Conservation (phyloP, 2,329 filamentous ascomycete genomes). For the Ophiocordyceps australis region DNA sequence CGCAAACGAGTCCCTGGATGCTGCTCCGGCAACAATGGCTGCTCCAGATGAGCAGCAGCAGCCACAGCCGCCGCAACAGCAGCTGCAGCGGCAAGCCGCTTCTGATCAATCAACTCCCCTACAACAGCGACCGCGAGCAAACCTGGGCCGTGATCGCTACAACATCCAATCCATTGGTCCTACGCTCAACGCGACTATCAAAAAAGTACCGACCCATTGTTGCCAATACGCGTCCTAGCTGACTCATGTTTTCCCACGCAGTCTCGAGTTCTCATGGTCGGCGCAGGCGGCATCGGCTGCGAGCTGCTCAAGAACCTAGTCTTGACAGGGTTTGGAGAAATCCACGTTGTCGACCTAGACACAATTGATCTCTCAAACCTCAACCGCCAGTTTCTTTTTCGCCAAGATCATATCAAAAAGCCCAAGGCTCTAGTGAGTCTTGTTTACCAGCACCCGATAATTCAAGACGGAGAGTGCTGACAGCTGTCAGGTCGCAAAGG, state of each 20-base stretch:
- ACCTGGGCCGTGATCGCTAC: slow-evolving; percentile 31
- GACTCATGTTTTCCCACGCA: slow-evolving; percentile 15
- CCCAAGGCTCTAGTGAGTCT: slow-evolving; percentile 68
- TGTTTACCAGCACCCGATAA: slow-evolving; percentile 1
- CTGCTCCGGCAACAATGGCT: background rate
- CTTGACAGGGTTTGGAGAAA: slow-evolving; percentile 76
- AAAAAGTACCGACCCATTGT: slow-evolving; percentile 39
- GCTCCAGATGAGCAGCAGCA: background rate
- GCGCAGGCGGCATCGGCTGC: slow-evolving; percentile 92
- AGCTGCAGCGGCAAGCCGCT: slow-evolving; percentile 4
- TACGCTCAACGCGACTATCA: slow-evolving; percentile 44
- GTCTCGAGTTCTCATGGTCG: slow-evolving; percentile 83
- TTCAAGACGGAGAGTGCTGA: slow-evolving; percentile 4
- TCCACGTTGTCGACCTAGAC: slow-evolving; percentile 91
- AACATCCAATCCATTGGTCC: slow-evolving; percentile 50
- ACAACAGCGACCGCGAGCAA: slow-evolving; percentile 9
- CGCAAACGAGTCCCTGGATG: background rate
- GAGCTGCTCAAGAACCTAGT: slow-evolving; percentile 95
- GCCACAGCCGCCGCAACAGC: background rate
- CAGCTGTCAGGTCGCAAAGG: slow-evolving; percentile 59
- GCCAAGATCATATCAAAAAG: slow-evolving; percentile 95
- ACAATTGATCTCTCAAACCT: slow-evolving; percentile 97
- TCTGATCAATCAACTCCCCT: slow-evolving; percentile 5
- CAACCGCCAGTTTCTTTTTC: slow-evolving; percentile 93
- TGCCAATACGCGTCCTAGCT: background rate